Conservation (phyloP, 805 yeast genomes). For the Barnettozyma botsteinii region DNA sequence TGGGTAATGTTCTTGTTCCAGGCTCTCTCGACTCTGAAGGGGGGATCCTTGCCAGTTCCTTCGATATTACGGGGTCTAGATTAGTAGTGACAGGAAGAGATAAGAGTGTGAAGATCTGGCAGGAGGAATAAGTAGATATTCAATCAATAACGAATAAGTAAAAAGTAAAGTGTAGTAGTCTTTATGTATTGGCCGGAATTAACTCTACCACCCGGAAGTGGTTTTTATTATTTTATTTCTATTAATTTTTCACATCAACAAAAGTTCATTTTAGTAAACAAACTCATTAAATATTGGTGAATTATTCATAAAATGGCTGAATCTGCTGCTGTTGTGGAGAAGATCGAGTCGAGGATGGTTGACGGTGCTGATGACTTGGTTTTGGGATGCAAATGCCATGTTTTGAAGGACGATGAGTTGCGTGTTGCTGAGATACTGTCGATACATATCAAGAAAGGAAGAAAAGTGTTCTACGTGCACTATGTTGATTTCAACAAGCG, state of each 20-base stretch:
- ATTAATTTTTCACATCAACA: no score
- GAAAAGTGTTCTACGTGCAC: slow-evolving; percentile 84
- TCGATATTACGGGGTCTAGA: slow-evolving; percentile 76
- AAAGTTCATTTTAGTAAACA: no score
- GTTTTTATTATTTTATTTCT: no score
- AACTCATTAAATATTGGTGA: neutral
- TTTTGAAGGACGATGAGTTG: slow-evolving; percentile 71
- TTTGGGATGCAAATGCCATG: slow-evolving; percentile 79
- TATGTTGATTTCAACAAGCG: slow-evolving; percentile 93
- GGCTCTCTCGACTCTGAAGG: slow-evolving; percentile 65
- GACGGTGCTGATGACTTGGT: slow-evolving; percentile 44
- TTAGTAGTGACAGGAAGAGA: slow-evolving; percentile 88
- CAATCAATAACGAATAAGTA: no score
- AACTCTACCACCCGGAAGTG: no score
- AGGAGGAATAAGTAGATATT: slow-evolving; percentile 27
- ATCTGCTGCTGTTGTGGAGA: slow-evolving; percentile 1
- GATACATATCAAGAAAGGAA: slow-evolving; percentile 65
- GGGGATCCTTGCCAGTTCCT: slow-evolving; percentile 64
- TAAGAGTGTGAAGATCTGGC: slow-evolving; percentile 77
- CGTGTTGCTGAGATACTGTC: slow-evolving; percentile 84
- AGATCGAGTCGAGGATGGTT: slow-evolving; percentile 21
- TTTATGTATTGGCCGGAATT: no score
- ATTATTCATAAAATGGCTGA: neutral
- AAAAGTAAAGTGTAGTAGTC: no score
- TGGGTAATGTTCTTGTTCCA: slow-evolving; percentile 50